Evolutionary conservation across 169 alveolate species (phyloP).

Genomic region (Cryptosporidium sp.): DNA sequence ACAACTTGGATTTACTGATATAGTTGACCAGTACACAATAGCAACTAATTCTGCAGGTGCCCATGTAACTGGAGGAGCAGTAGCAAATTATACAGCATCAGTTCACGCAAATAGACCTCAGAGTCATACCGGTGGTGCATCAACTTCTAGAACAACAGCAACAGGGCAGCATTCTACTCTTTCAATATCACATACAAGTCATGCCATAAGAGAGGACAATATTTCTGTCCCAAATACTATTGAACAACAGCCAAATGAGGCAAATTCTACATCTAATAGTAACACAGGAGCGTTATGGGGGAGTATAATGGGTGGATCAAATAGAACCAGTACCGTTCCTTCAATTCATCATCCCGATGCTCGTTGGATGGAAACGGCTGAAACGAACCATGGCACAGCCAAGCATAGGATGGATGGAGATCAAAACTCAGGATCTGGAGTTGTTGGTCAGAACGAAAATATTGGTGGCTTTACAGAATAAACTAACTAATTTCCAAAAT

Average conservation of each 20-base stretch:
- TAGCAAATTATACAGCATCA: constrained; percentile 31
- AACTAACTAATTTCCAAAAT: neutral
- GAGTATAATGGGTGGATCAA: constrained; percentile 59
- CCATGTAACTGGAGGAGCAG: constrained; percentile 44
- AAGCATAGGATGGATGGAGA: constrained; percentile 52
- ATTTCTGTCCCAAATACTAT: constrained; percentile 69
- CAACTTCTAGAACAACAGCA: neutral
- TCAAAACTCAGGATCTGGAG: constrained; percentile 37
- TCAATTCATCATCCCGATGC: constrained; percentile 76
- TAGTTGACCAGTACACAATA: constrained; percentile 70
- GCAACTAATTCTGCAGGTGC: constrained; percentile 30
- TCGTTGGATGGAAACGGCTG: constrained; percentile 72
- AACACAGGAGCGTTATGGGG: constrained; percentile 64
- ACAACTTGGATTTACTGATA: constrained; percentile 67
- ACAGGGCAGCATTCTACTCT: constrained; percentile 34
- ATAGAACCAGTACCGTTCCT: constrained; percentile 46
- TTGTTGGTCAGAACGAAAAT: constrained; percentile 43
- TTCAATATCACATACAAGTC: constrained; percentile 37
- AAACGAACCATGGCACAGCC: constrained; percentile 27
- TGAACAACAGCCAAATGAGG: constrained; percentile 43
- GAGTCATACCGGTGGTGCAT: constrained; percentile 1
- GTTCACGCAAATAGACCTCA: constrained; percentile 45
- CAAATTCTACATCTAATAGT: neutral
- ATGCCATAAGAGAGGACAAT: constrained; percentile 42
- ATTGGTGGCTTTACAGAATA: constrained; percentile 41